A percentile compares a stretch with the other conserved stretches of the same genome.
phyloP scores from a whole-genome alignment of 139 green algal species.

The Chlamydomonas schloesseri region DNA sequence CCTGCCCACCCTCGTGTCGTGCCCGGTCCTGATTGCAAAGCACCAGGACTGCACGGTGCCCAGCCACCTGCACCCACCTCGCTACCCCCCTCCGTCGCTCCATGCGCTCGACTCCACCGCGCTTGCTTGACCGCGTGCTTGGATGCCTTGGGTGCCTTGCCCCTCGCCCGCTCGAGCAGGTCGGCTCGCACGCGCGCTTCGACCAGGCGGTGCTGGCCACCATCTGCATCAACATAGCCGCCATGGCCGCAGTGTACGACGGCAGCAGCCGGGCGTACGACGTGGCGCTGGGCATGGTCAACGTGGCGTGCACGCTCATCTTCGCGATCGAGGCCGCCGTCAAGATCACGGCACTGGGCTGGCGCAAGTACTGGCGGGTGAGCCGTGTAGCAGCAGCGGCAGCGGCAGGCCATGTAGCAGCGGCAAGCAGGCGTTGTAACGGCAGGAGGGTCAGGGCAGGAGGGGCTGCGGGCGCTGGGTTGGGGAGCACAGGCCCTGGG shows the following conservation, averaged over 20 bases:
- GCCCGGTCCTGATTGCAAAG: too few species aligned
- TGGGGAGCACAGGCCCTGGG: too few species aligned
- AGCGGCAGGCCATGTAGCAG: not conserved
- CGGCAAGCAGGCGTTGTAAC: too few species aligned
- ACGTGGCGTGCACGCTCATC: constrained; percentile 59
- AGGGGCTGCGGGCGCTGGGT: too few species aligned
- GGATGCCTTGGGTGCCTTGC: too few species aligned
- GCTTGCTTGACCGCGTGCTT: too few species aligned
- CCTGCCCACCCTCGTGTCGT: too few species aligned
- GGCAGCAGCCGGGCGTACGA: constrained; percentile 44
- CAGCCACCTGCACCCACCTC: too few species aligned
- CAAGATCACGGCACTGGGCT: constrained; percentile 58
- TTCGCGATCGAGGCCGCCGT: constrained; percentile 60
- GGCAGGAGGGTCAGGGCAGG: too few species aligned
- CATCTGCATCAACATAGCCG: constrained; percentile 3
- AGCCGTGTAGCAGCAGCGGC: not conserved
- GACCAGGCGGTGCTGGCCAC: not conserved
- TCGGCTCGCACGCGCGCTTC: not conserved
- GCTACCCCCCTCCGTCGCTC: too few species aligned
- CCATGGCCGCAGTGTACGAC: constrained; percentile 20
- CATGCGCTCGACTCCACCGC: too few species aligned
- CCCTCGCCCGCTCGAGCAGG: not conserved
- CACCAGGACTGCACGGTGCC: too few species aligned
- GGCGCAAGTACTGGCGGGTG: constrained; percentile 58
- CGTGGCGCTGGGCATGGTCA: constrained; percentile 37